Percentiles rank a stretch among this genome's conserved stretches.
Conservation (phyloP, 2,329 filamentous ascomycete species). For the Sarocladium strictum region DNA sequence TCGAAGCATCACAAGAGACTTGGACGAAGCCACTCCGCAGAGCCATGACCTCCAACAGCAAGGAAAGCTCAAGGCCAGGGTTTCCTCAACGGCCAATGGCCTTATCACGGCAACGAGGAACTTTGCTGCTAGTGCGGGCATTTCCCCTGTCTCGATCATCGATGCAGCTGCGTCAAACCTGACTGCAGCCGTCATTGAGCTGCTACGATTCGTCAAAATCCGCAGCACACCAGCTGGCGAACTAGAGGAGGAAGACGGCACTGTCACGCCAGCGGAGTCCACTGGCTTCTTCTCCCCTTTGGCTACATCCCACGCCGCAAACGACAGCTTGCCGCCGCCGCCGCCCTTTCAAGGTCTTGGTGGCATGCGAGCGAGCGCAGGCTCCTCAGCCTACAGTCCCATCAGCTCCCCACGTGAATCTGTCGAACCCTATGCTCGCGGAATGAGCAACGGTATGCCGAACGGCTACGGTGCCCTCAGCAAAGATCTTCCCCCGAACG, state of each 20-base stretch:
- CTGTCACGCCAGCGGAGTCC: conserved; percentile 59
- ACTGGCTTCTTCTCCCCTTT: conserved; percentile 62
- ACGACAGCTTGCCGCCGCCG: conserved; percentile 39
- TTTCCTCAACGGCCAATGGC: conserved; percentile 92
- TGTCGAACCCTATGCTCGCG: conserved; percentile 33
- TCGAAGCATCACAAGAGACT: conserved; percentile 76
- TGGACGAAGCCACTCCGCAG: conserved; percentile 52
- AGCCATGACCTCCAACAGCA: conserved; percentile 54
- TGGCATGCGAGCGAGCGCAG: conserved; percentile 52
- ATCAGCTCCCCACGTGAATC: conserved; percentile 62
- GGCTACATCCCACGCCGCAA: conserved; percentile 30
- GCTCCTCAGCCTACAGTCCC: conserved; percentile 71
- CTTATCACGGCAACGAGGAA: conserved; percentile 94
- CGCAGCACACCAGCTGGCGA: conserved; percentile 68
- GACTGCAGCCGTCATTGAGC: conserved; percentile 76
- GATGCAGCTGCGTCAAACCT: conserved; percentile 92
- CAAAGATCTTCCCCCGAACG: conserved; percentile 31
- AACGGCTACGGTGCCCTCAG: conserved; percentile 30
- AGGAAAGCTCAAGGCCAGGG: conserved; percentile 67
- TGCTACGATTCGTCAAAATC: conserved; percentile 80
- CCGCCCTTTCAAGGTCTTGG: conserved; percentile 54
- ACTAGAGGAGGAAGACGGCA: conserved; percentile 67
- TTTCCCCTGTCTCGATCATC: conserved; percentile 87
- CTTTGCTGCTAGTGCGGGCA: conserved; percentile 72
- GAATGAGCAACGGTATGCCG: conserved; percentile 25